Evolutionary conservation across 352 stramenopile species (phyloP).

Genomic region (Phytophthora cajani): DNA sequence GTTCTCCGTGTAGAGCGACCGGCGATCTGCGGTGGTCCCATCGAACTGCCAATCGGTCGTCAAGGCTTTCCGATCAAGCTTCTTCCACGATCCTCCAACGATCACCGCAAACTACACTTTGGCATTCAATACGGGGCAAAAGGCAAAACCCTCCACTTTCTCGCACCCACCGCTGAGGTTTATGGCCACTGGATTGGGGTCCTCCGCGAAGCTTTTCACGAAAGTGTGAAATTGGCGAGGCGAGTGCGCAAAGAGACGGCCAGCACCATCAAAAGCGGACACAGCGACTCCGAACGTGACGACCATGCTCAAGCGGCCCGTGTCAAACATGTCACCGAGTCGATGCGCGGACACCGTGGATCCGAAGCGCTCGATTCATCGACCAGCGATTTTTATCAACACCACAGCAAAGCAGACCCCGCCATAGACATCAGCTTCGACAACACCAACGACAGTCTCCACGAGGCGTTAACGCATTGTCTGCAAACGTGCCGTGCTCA

Average conservation of each 20-base stretch:
- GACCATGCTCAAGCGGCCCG: background rate
- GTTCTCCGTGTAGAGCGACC: constrained; percentile 17
- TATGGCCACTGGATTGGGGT: constrained; percentile 16
- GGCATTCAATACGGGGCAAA: constrained; percentile 15
- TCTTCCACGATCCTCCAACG: constrained; percentile 8
- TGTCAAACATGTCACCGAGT: background rate
- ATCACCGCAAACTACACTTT: constrained; percentile 17
- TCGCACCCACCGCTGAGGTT: constrained; percentile 2
- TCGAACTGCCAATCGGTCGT: constrained; percentile 17
- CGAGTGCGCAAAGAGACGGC: background rate
- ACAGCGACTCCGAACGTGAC: background rate
- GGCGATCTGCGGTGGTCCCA: constrained; percentile 7
- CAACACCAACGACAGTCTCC: background rate
- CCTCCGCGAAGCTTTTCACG: constrained; percentile 5
- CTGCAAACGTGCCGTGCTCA: background rate
- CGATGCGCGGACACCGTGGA: background rate
- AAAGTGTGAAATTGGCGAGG: constrained; percentile 1
- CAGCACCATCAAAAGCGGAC: background rate
- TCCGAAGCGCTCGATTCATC: background rate
- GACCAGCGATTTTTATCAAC: background rate
- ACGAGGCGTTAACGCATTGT: background rate
- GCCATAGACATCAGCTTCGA: background rate
- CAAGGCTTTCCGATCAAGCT: constrained; percentile 4
- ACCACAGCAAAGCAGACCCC: background rate
- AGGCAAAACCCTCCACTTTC: constrained; percentile 15